A percentile compares a stretch with the other conserved stretches of the same genome.
These are phyloP conservation scores for Cladosporium sp. DNA, from an alignment of 2,329 filamentous ascomycete species.

Conservation along the genomic window DNA sequence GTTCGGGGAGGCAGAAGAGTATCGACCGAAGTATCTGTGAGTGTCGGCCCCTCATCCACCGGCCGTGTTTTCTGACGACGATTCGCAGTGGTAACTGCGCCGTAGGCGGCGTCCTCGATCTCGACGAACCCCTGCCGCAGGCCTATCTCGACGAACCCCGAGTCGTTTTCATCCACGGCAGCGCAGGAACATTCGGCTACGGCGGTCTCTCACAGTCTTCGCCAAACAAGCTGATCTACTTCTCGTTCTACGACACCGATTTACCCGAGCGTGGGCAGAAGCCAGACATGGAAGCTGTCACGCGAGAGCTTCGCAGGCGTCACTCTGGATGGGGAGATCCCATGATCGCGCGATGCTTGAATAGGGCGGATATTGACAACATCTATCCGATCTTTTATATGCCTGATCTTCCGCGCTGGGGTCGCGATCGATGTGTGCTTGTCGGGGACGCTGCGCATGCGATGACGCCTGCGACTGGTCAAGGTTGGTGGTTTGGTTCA, in stretches of 20 bases:
- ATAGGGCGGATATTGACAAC: conserved; percentile 40
- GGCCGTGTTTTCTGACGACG: too few species aligned
- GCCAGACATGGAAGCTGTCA: conserved; percentile 27
- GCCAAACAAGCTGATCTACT: conserved; percentile 20
- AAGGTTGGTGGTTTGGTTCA: background rate
- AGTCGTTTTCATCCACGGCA: conserved; percentile 48
- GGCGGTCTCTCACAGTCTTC: conserved; percentile 25
- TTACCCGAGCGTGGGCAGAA: conserved; percentile 4
- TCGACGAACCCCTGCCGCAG: conserved; percentile 36
- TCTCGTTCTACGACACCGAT: conserved; percentile 17
- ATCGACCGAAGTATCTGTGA: conserved; percentile 30
- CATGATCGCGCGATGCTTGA: conserved; percentile 35
- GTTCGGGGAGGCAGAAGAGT: conserved; percentile 37
- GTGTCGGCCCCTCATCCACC: background rate
- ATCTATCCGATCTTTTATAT: conserved; percentile 45
- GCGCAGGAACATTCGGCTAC: conserved; percentile 54
- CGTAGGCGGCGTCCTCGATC: conserved; percentile 47
- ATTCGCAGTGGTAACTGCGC: conserved; percentile 31
- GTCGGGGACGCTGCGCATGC: conserved; percentile 43
- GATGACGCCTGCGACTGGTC: conserved; percentile 35
- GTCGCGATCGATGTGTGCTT: conserved; percentile 31
- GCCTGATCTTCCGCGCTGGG: conserved; percentile 46
- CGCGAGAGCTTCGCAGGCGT: conserved; percentile 41
- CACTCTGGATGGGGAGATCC: conserved; percentile 51
- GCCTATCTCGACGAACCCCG: conserved; percentile 30